Evolutionary conservation across 345 rosid species (phyloP).

Genomic region (Reutealis trisperma): DNA sequence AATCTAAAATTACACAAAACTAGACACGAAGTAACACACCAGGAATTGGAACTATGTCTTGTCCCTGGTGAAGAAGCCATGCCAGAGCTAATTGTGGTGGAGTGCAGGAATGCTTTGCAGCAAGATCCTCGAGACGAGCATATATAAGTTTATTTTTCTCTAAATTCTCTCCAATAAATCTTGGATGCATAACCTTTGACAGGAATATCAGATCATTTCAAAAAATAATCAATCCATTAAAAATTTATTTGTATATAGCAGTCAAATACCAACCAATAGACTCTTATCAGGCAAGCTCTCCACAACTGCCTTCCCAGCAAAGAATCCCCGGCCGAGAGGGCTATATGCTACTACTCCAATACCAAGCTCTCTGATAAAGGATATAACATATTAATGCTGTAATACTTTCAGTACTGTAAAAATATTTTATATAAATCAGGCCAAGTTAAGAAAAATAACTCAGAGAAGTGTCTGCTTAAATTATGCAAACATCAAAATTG

Average conservation of each 20-base stretch:
- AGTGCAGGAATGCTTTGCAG: conserved; percentile 38
- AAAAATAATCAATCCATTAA: background rate
- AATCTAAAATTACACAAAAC: background rate
- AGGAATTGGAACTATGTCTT: conserved; percentile 52
- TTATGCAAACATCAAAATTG: background rate
- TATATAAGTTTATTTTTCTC: conserved; percentile 48
- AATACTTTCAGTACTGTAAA: background rate
- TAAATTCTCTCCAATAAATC: conserved; percentile 41
- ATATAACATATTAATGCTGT: background rate
- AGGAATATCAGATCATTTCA: background rate
- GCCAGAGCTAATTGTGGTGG: conserved; percentile 53
- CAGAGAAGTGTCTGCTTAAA: background rate
- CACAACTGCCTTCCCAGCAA: conserved; percentile 41
- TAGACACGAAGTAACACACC: conserved; percentile 16
- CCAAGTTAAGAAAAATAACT: background rate
- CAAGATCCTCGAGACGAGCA: conserved; percentile 24
- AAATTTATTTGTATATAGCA: background rate
- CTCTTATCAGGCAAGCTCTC: conserved; percentile 40
- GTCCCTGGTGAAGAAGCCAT: conserved; percentile 50
- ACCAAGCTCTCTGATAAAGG: conserved; percentile 35
- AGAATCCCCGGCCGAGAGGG: conserved; percentile 46
- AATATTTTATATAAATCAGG: background rate
- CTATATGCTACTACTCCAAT: conserved; percentile 44
- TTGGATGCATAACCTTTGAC: conserved; percentile 38
- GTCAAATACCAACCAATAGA: conserved; percentile 18